Percentiles rank a stretch among this genome's conserved stretches.
Conservation (phyloP, 192 early-diverging fungal species). For the Backusella tarrabulga region DNA sequence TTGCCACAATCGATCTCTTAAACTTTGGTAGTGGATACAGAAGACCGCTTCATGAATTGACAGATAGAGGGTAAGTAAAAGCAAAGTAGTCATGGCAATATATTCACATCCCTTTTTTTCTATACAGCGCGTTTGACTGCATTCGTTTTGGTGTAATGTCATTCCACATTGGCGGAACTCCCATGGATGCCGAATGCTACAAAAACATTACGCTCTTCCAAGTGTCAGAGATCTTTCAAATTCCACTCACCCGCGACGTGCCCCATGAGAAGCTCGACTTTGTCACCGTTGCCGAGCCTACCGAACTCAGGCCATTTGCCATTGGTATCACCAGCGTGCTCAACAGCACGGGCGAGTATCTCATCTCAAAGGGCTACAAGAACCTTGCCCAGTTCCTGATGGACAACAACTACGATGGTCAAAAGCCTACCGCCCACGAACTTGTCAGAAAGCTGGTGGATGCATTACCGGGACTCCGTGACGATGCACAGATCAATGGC, state of each 20-base stretch:
- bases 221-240: constrained; percentile 66
- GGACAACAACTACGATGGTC: constrained; percentile 48
- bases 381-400: constrained; percentile 72
- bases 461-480: constrained; percentile 71
- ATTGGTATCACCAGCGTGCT: constrained; percentile 61
- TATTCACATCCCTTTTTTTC: neutral
- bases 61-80: constrained; percentile 45
- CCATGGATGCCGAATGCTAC: constrained; percentile 56
- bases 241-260: constrained; percentile 69
- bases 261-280: constrained; percentile 46
- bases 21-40: constrained; percentile 80
- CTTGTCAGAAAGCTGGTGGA: constrained; percentile 59
- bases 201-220: constrained; percentile 59
- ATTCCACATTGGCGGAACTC: constrained; percentile 70
- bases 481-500: constrained; percentile 51
- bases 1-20: constrained; percentile 72
- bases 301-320: constrained; percentile 58
- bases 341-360: constrained; percentile 66
- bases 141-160: constrained; percentile 83
- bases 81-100: too few relatives aligned
- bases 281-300: constrained; percentile 69
- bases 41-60: constrained; percentile 58
- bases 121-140: constrained; percentile 65
- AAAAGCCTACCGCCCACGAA: constrained; percentile 44
- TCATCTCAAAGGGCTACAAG: constrained; percentile 60